phyloP scores from a whole-genome alignment of 176 grass and related monocot genomes.

The Oryza officinalis region DNA sequence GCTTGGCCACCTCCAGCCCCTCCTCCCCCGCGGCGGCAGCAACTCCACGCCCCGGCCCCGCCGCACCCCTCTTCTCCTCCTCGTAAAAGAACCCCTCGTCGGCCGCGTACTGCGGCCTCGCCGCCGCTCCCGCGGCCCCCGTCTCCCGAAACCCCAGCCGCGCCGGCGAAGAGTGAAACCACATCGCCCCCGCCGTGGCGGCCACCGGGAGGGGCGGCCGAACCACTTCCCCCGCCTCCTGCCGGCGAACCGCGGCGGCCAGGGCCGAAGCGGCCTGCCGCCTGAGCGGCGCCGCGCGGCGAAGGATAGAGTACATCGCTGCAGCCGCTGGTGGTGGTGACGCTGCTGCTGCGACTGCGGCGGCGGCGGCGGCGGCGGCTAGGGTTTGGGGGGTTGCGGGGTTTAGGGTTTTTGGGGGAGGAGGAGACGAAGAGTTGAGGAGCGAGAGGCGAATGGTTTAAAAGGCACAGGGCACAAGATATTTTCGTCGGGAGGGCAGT shows the following conservation, averaged over 20 bases:
- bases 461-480: slow-evolving; percentile 12
- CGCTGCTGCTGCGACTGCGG: neutral
- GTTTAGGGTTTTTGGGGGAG: slow-evolving; percentile 42
- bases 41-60: neutral
- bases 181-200: neutral
- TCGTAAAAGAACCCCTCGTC: slow-evolving; percentile 58
- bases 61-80: slow-evolving; percentile 9
- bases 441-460: neutral
- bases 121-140: slow-evolving; percentile 20
- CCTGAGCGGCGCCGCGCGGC: slow-evolving; percentile 49
- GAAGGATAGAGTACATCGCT: slow-evolving; percentile 53
- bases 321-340: too few relatives aligned
- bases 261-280: slow-evolving; percentile 24
- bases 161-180: slow-evolving; percentile 55
- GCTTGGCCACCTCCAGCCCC: slow-evolving; percentile 80
- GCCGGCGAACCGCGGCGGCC: neutral
- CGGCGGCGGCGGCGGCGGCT: slow-evolving; percentile 41
- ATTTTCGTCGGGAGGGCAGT: neutral
- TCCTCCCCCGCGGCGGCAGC: slow-evolving; percentile 26
- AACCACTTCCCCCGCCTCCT: neutral
- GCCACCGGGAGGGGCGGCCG: slow-evolving; percentile 5
- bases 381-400: slow-evolving; percentile 28
- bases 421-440: neutral
- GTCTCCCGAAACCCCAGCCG: slow-evolving; percentile 63
- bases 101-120: slow-evolving; percentile 46